Conservation (phyloP, 2,329 filamentous ascomycete species). For the Rhexocercosporidium sp. region DNA sequence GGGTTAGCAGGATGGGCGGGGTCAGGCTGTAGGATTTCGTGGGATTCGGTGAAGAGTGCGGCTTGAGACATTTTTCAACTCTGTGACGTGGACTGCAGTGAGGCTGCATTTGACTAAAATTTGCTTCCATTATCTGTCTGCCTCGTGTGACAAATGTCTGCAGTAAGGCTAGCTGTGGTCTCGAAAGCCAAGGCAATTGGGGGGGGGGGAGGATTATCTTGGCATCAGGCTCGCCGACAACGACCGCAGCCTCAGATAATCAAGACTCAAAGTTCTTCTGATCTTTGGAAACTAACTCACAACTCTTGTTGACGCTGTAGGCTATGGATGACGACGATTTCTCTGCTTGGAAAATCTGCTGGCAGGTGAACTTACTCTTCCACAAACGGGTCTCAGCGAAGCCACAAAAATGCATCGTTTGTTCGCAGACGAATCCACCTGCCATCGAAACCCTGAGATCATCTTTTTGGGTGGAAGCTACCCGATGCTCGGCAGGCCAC, state of each 20-base stretch:
- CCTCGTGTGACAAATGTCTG: not conserved
- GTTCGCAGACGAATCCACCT: not conserved
- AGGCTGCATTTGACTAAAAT: not conserved
- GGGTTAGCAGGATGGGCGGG: too few species aligned
- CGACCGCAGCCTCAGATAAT: too few species aligned
- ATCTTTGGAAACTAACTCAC: too few species aligned
- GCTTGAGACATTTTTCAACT: not conserved
- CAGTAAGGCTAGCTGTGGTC: not conserved
- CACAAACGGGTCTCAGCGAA: not conserved
- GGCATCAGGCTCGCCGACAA: too few species aligned
- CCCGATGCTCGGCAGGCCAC: slow-evolving; percentile 10
- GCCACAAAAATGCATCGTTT: slow-evolving; percentile 10
- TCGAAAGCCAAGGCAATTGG: too few species aligned
- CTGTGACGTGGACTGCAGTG: not conserved
- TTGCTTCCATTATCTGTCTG: not conserved
- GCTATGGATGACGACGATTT: slow-evolving; percentile 17
- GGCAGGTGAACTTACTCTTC: slow-evolving; percentile 16
- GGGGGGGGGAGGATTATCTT: too few species aligned
- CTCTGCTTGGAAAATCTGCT: slow-evolving; percentile 16
- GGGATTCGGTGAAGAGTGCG: not conserved
- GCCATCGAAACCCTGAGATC: not conserved
- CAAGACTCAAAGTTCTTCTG: too few species aligned
- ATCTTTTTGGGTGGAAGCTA: slow-evolving; percentile 16
- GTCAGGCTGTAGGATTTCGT: not conserved
- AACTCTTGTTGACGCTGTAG: too few species aligned